These are phyloP conservation scores for Amauroascus verrucosus DNA, from an alignment of 2,329 filamentous ascomycete species.

Conservation along the genomic window DNA sequence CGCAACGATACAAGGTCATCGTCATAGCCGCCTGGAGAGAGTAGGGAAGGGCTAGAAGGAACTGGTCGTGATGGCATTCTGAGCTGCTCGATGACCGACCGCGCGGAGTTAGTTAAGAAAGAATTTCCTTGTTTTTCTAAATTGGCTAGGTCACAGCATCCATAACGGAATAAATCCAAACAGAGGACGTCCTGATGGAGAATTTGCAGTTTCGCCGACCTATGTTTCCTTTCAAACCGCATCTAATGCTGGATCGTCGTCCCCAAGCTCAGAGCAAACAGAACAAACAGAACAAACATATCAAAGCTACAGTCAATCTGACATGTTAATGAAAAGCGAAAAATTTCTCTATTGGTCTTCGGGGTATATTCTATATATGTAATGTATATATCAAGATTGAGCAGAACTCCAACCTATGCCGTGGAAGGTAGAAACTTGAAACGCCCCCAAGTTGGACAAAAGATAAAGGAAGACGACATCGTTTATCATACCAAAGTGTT, in stretches of 20 bases:
- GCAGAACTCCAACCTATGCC: neutral
- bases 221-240: neutral
- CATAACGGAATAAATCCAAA: neutral
- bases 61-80: slow-evolving; percentile 16
- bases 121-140: neutral
- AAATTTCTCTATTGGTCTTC: too few species aligned
- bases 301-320: too few species aligned
- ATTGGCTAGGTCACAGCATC: neutral
- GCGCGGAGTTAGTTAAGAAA: neutral
- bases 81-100: neutral
- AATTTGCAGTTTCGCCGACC: neutral
- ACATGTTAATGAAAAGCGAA: too few species aligned
- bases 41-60: slow-evolving; percentile 38
- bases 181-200: neutral
- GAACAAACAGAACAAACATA: too few species aligned
- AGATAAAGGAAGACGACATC: neutral
- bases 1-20: slow-evolving; percentile 59
- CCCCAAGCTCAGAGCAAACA: slow-evolving; percentile 7
- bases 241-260: neutral
- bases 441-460: neutral
- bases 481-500: neutral
- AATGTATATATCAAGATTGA: neutral
- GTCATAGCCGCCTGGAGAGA: slow-evolving; percentile 56
- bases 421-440: neutral
- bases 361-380: neutral